Evolutionary conservation across 2,329 filamentous ascomycete genomes (phyloP), one percentile per base, ranked within the genome.

Genomic region (Sporothrix luriei): DNA sequence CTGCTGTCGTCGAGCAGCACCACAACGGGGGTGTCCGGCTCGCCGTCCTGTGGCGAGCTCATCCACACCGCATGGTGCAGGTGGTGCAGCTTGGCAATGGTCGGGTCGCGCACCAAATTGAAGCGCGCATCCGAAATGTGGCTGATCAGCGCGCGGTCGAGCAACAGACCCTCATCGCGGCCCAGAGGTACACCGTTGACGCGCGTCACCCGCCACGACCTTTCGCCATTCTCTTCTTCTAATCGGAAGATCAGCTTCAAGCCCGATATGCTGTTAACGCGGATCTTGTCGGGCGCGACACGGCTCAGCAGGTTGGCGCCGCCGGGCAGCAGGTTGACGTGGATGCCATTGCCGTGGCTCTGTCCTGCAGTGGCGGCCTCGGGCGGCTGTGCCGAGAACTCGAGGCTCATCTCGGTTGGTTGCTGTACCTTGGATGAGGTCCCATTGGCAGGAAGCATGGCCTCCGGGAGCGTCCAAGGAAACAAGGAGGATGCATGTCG

Each of bases 401-500:
- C 87, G 69, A 90, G 86, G 66, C 82, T 82, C 24, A 95, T 89
- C 2, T 92, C 91, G 11, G 90, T 84, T 21, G 90, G 90, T 69
- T 88, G 83, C 5, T 88, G 84, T 73, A 97, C 89, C 14, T 86
- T 87, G 4, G 90, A 85, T 74, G 92, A 97, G n/a, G 85, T 90
- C 0, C 91, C 94, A 75, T 96, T 88, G 11, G 82, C 79, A 0
- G 94, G 93, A 2, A 97, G 84, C 74, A 97, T 83, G 33, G 87
- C 84, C 0, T 84, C 82, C 0, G 95, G 94, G 0, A 99, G 82
- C 0, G 95, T 98, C 94, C 94, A 98, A 0, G 95, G 95, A 76
- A 93, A 98, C 75, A 92, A 90, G 90, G 75, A 97, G 97, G 0
- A 88, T 72, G 19, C 19, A 33, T 33, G 33, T 49, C 66, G 24